Conservation (phyloP, 2,329 filamentous ascomycete genomes). For the Mycocentrospora acerina region DNA sequence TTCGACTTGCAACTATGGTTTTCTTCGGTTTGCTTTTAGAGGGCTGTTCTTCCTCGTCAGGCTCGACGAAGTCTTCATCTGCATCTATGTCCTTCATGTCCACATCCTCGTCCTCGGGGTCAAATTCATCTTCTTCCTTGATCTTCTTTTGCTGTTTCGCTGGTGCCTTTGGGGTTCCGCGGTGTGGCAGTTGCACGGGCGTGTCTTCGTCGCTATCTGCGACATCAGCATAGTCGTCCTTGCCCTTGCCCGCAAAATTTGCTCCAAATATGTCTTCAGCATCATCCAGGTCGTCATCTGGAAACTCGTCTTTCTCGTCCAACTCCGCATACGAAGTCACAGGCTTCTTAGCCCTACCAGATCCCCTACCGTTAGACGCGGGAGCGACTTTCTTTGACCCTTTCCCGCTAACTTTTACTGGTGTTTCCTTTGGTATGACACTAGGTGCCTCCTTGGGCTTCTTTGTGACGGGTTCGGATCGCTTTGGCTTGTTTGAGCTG, state of each 20-base stretch:
- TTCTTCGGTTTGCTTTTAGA: conserved; percentile 44
- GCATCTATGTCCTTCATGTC: conserved; percentile 55
- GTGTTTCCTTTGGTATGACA: conserved; percentile 42
- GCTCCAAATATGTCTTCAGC: conserved; percentile 85
- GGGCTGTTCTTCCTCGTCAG: conserved; percentile 47
- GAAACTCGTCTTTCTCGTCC: conserved; percentile 61
- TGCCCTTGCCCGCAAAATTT: conserved; percentile 65
- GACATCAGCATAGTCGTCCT: conserved; percentile 67
- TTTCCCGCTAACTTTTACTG: conserved; percentile 35
- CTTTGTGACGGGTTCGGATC: conserved; percentile 48
- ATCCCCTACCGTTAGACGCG: conserved; percentile 38
- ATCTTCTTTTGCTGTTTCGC: conserved; percentile 51
- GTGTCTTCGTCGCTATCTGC: conserved; percentile 33
- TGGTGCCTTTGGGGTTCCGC: conserved; percentile 39
- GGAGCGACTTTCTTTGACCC: conserved; percentile 36
- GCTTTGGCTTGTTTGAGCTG: conserved; percentile 57
- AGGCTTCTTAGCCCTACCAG: conserved; percentile 45
- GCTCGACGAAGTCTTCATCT: conserved; percentile 49
- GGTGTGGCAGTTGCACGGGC: conserved; percentile 33
- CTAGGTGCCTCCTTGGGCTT: conserved; percentile 31
- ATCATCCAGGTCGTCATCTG: conserved; percentile 51
- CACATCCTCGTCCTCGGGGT: conserved; percentile 50
- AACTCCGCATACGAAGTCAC: conserved; percentile 53
- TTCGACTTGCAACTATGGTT: conserved; percentile 42
- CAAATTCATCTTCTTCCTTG: conserved; percentile 45